A percentile compares a stretch with the other conserved stretches of the same genome.
phyloP scores from a whole-genome alignment of 108 stramenopile species.

The Conticribra weissflogii region DNA sequence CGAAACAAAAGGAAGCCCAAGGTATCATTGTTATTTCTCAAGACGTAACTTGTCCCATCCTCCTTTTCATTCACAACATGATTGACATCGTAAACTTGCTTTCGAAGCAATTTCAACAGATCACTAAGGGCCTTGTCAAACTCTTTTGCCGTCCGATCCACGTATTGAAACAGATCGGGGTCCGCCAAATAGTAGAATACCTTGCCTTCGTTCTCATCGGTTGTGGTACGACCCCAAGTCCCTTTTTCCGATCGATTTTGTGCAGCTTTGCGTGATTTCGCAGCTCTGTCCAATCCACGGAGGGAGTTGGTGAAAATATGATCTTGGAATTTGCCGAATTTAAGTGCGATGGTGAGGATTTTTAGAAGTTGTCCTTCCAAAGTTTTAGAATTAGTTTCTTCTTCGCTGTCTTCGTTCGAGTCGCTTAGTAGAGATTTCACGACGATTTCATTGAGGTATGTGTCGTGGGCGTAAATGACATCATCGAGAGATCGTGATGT shows the following conservation, averaged over 20 bases:
- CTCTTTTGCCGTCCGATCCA: slow-evolving; percentile 49
- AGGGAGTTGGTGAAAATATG: slow-evolving; percentile 70
- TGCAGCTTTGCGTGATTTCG: slow-evolving; percentile 61
- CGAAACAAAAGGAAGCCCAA: slow-evolving; percentile 81
- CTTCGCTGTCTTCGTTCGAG: slow-evolving; percentile 26
- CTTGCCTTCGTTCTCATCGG: slow-evolving; percentile 67
- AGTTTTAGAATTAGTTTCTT: slow-evolving; percentile 20
- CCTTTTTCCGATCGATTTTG: slow-evolving; percentile 68
- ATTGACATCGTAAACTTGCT: slow-evolving; percentile 59
- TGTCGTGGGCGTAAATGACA: slow-evolving; percentile 90
- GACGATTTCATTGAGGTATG: slow-evolving; percentile 85
- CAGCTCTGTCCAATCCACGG: slow-evolving; percentile 60
- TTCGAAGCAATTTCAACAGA: slow-evolving; percentile 57
- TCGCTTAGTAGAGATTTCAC: slow-evolving; percentile 73
- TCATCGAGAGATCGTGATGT: slow-evolving; percentile 85
- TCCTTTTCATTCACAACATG: slow-evolving; percentile 33
- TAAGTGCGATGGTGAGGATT: slow-evolving; percentile 65
- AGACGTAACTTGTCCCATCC: slow-evolving; percentile 9
- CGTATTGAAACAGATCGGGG: slow-evolving; percentile 51
- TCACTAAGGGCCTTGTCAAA: slow-evolving; percentile 61
- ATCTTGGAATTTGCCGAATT: slow-evolving; percentile 87
- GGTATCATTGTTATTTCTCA: slow-evolving; percentile 59
- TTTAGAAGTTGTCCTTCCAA: slow-evolving; percentile 61
- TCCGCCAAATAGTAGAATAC: slow-evolving; percentile 76
- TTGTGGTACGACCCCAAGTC: slow-evolving; percentile 77